phyloP scores from a whole-genome alignment of 176 grass and related monocot genomes.

The Avena eriantha region DNA sequence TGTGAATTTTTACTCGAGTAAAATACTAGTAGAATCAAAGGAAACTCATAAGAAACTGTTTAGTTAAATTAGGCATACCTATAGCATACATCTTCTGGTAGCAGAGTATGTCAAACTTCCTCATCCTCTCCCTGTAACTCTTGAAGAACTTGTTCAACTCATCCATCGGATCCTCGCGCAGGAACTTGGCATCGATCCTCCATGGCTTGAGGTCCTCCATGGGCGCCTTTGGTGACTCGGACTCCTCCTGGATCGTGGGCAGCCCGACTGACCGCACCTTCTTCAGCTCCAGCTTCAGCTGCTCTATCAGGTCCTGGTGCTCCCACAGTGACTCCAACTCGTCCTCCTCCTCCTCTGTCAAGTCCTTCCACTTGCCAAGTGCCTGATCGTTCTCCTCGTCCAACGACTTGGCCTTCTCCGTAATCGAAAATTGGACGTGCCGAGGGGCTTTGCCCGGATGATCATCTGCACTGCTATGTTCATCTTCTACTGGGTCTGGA shows the following conservation, averaged over 20 bases:
- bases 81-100: slow-evolving; percentile 97
- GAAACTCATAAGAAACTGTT: neutral
- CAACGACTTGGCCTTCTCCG: slow-evolving; percentile 42
- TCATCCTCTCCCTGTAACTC: slow-evolving; percentile 95
- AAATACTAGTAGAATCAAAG: slow-evolving; percentile 25
- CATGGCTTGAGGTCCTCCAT: slow-evolving; percentile 90
- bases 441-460: slow-evolving; percentile 30
- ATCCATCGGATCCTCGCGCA: slow-evolving; percentile 82
- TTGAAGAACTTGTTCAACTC: slow-evolving; percentile 97
- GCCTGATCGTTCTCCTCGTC: slow-evolving; percentile 40
- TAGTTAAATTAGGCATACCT: slow-evolving; percentile 55
- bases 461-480: slow-evolving; percentile 8
- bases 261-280: slow-evolving; percentile 68
- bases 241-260: slow-evolving; percentile 90
- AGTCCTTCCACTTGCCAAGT: slow-evolving; percentile 55
- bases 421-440: slow-evolving; percentile 42
- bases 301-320: slow-evolving; percentile 92
- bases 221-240: slow-evolving; percentile 69
- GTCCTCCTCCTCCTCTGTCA: slow-evolving; percentile 76
- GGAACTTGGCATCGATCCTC: slow-evolving; percentile 82
- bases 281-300: slow-evolving; percentile 93
- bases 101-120: slow-evolving; percentile 91
- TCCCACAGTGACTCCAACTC: slow-evolving; percentile 95
- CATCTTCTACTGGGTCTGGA: slow-evolving; percentile 17
- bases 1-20: neutral